Evolutionary conservation across 2,329 filamentous ascomycete species (phyloP).

Genomic region (Stagonosporopsis rhizophila): DNA sequence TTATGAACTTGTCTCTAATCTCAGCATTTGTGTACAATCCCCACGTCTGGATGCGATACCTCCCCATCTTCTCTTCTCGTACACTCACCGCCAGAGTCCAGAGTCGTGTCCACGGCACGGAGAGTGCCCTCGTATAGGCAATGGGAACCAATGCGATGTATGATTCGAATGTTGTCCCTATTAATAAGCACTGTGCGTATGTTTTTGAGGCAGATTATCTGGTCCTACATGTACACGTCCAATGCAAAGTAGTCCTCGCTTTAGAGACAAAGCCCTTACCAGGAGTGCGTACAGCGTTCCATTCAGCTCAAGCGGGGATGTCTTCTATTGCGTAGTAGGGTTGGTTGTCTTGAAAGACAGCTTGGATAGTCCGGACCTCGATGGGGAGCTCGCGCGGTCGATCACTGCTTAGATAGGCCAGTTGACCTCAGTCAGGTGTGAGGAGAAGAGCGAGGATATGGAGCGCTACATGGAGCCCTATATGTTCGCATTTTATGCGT

Average conservation of each 20-base stretch:
- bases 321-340: constrained; percentile 10
- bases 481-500: too few relatives aligned
- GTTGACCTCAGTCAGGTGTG: background rate
- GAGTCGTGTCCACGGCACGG: background rate
- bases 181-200: background rate
- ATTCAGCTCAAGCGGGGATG: constrained; percentile 11
- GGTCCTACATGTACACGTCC: constrained; percentile 7
- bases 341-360: constrained; percentile 4
- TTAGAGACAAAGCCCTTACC: constrained; percentile 11
- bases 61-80: background rate
- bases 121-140: background rate
- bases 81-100: background rate
- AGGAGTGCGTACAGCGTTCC: constrained; percentile 11
- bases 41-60: background rate
- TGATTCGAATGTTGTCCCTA: background rate
- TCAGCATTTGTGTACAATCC: background rate
- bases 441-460: background rate
- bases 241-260: constrained; percentile 13
- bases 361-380: background rate
- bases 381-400: background rate
- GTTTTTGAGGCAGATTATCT: background rate
- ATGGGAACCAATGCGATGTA: background rate
- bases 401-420: background rate
- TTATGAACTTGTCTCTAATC: background rate
- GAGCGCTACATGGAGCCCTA: too few relatives aligned